Conservation (phyloP, 2,329 filamentous ascomycete species). For the Cucurbitaria berberidis region DNA sequence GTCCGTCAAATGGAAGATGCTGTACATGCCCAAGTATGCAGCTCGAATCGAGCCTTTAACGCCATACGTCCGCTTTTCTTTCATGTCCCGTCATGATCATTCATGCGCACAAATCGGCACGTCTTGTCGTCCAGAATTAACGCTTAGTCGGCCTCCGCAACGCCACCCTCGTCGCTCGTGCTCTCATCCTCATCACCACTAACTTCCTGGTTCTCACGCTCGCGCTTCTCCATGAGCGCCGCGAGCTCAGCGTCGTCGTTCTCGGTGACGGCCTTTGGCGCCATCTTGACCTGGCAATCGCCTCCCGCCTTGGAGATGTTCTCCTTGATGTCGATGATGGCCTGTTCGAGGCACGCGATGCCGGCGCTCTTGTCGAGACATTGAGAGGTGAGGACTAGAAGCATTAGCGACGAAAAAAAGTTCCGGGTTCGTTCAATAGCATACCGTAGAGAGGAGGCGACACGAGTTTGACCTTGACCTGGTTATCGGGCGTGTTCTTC, state of each 20-base stretch:
- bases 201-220: slow-evolving; percentile 96
- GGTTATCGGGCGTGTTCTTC: slow-evolving; percentile 87
- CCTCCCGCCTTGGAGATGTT: slow-evolving; percentile 82
- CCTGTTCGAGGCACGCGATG: slow-evolving; percentile 83
- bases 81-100: slow-evolving; percentile 25
- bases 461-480: slow-evolving; percentile 99
- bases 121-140: background rate
- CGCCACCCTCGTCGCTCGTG: slow-evolving; percentile 85
- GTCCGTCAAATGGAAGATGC: slow-evolving; percentile 4
- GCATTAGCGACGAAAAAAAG: slow-evolving; percentile 17
- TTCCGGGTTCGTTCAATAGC: background rate
- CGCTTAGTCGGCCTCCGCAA: slow-evolving; percentile 44
- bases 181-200: slow-evolving; percentile 96
- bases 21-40: slow-evolving; percentile 27
- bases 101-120: slow-evolving; percentile 16
- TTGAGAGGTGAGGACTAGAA: slow-evolving; percentile 82
- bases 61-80: slow-evolving; percentile 37
- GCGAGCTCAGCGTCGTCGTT: slow-evolving; percentile 97
- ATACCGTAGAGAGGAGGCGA: slow-evolving; percentile 83
- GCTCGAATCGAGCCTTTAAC: slow-evolving; percentile 31
- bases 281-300: slow-evolving; percentile 91
- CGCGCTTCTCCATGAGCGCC: slow-evolving; percentile 98
- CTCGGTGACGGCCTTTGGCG: slow-evolving; percentile 98
- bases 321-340: slow-evolving; percentile 83
- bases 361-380: slow-evolving; percentile 91